Evolutionary conservation across 129 eudicot genomes (phyloP).

Genomic region (Heracleum sosnowskyi): DNA sequence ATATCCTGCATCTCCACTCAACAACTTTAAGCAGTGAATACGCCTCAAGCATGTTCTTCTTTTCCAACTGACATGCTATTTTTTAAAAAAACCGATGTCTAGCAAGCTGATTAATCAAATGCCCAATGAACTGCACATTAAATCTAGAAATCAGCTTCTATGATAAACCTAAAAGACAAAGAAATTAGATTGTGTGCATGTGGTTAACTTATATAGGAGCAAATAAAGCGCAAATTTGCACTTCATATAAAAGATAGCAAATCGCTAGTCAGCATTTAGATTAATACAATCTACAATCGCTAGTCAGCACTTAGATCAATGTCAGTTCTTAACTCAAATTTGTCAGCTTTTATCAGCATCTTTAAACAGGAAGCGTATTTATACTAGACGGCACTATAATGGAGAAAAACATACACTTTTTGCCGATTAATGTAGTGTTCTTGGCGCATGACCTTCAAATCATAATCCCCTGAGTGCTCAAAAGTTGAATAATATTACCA

Average conservation of each 20-base stretch:
- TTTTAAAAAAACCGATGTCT: conserved; percentile 81
- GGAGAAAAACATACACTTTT: conserved; percentile 41
- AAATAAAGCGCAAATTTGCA: background rate
- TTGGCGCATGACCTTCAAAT: conserved; percentile 98
- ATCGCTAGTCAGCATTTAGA: background rate
- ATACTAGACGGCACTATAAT: background rate
- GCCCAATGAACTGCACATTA: conserved; percentile 63
- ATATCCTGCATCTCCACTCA: conserved; percentile 87
- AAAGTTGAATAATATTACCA: conserved; percentile 4
- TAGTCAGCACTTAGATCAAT: background rate
- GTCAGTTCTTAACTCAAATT: background rate
- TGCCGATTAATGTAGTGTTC: conserved; percentile 84
- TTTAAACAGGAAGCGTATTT: conserved; percentile 2
- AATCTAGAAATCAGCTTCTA: background rate
- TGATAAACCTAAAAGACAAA: background rate
- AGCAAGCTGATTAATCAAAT: conserved; percentile 79
- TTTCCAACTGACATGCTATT: conserved; percentile 92
- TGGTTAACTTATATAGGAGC: conserved; percentile 1
- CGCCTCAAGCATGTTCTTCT: conserved; percentile 94
- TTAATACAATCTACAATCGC: background rate
- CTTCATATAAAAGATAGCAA: background rate
- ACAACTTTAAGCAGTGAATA: conserved; percentile 85
- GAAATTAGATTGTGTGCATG: background rate
- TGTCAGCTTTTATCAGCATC: background rate
- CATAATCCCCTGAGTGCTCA: conserved; percentile 73